Evolutionary conservation across 768 basidiomycete genomes (phyloP).

Genomic region (Tylopilus subfusipes): DNA sequence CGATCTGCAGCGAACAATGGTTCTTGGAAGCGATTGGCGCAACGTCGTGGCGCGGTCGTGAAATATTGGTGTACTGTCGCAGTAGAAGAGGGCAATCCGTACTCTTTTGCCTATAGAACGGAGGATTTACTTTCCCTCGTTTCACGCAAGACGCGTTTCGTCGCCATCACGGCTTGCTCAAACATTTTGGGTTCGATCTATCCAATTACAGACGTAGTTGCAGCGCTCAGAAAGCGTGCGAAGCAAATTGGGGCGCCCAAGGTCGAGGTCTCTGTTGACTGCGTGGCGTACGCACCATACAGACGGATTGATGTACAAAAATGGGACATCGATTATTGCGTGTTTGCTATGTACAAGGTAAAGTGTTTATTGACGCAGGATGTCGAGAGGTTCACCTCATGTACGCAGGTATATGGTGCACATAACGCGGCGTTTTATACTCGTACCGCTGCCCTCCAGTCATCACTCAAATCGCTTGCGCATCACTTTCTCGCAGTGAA

Average conservation of each 20-base stretch:
- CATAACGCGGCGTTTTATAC: conserved; percentile 68
- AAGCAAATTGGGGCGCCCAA: conserved; percentile 51
- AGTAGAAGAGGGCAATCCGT: conserved; percentile 56
- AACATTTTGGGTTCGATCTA: conserved; percentile 69
- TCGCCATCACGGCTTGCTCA: conserved; percentile 72
- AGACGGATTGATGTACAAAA: conserved; percentile 64
- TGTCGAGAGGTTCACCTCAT: neutral
- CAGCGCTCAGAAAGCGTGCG: conserved; percentile 49
- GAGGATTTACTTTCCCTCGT: conserved; percentile 61
- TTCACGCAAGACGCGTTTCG: conserved; percentile 60
- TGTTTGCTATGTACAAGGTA: conserved; percentile 77
- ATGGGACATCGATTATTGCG: conserved; percentile 75
- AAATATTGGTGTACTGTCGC: conserved; percentile 58
- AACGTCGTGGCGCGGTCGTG: conserved; percentile 48
- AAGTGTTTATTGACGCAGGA: neutral
- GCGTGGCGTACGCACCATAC: conserved; percentile 78
- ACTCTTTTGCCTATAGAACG: conserved; percentile 53
- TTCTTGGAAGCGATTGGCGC: conserved; percentile 73
- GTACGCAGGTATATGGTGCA: conserved; percentile 65
- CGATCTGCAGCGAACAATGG: conserved; percentile 59
- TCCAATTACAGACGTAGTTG: conserved; percentile 55
- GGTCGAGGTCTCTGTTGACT: conserved; percentile 69
- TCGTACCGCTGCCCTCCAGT: conserved; percentile 43
- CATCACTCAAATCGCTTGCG: conserved; percentile 54
- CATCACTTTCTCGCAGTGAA: conserved; percentile 66